These are phyloP conservation scores for Eucalyptus caleyi DNA, from an alignment of 345 rosid species.

Conservation along the genomic window DNA sequence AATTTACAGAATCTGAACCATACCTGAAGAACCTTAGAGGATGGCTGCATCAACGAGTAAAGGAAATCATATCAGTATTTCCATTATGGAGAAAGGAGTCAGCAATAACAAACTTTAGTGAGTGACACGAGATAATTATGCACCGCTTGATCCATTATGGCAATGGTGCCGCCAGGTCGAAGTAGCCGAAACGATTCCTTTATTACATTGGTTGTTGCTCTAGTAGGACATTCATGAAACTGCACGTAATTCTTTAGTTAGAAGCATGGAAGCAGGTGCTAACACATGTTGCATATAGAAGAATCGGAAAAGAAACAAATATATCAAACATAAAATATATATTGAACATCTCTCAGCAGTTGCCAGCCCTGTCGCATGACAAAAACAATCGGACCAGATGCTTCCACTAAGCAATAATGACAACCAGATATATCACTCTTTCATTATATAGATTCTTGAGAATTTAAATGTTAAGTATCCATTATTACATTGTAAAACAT, in stretches of 20 bases:
- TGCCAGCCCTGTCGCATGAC: background rate
- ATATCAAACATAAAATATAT: background rate
- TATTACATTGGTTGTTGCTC: conserved; percentile 25
- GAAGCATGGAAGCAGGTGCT: background rate
- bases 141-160: conserved; percentile 43
- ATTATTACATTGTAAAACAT: background rate
- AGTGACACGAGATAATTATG: background rate
- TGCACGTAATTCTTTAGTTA: conserved; percentile 3
- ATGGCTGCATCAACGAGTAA: conserved; percentile 24
- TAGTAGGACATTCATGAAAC: conserved; percentile 59
- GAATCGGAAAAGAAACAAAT: background rate
- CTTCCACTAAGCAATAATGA: background rate
- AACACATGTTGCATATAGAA: background rate
- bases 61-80: background rate
- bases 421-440: accelerated
- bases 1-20: background rate
- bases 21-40: conserved; percentile 58
- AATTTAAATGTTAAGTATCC: background rate
- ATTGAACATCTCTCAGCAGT: background rate
- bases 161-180: conserved; percentile 48
- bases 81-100: background rate
- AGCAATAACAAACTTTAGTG: background rate
- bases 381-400: background rate
- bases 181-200: conserved; percentile 40
- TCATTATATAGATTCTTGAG: background rate